Evolutionary conservation across 768 basidiomycete species (phyloP).

Genomic region (Dentipellis sp.): DNA sequence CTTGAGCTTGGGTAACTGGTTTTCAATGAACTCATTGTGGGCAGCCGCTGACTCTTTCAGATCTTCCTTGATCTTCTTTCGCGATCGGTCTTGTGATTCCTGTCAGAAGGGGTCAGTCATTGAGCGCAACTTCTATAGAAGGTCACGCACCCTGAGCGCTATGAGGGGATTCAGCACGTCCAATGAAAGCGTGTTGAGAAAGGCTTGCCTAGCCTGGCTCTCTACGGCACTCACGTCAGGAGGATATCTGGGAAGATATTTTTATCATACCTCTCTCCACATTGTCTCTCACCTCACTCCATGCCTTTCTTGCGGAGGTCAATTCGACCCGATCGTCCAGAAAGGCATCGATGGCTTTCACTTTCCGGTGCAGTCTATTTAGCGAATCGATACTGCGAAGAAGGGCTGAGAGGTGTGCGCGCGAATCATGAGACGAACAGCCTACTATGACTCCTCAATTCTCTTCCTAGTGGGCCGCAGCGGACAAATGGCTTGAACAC

Average conservation of each 20-base stretch:
- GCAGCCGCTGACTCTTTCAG: constrained; percentile 67
- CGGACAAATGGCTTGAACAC: background rate
- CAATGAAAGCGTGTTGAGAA: constrained; percentile 55
- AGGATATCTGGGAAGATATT: background rate
- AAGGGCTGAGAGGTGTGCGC: background rate
- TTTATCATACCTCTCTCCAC: constrained; percentile 58
- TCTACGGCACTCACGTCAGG: constrained; percentile 36
- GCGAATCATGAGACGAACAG: constrained; percentile 9
- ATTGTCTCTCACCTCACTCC: constrained; percentile 81
- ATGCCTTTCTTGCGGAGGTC: constrained; percentile 59
- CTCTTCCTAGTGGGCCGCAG: constrained; percentile 42
- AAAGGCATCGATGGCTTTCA: constrained; percentile 57
- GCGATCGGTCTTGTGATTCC: constrained; percentile 90
- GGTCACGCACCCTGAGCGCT: constrained; percentile 45
- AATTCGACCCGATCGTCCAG: constrained; percentile 66
- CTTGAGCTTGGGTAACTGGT: constrained; percentile 73
- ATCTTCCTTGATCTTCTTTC: constrained; percentile 87
- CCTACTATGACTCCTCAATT: constrained; percentile 83
- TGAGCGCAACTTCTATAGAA: background rate
- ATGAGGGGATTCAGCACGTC: constrained; percentile 71
- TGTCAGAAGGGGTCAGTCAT: constrained; percentile 19
- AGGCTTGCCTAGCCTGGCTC: constrained; percentile 73
- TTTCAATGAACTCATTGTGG: constrained; percentile 78
- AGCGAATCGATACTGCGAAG: constrained; percentile 60
- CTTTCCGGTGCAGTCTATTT: constrained; percentile 60